Evolutionary conservation across 805 yeast genomes (phyloP).

Genomic region (Saturnispora silvae): DNA sequence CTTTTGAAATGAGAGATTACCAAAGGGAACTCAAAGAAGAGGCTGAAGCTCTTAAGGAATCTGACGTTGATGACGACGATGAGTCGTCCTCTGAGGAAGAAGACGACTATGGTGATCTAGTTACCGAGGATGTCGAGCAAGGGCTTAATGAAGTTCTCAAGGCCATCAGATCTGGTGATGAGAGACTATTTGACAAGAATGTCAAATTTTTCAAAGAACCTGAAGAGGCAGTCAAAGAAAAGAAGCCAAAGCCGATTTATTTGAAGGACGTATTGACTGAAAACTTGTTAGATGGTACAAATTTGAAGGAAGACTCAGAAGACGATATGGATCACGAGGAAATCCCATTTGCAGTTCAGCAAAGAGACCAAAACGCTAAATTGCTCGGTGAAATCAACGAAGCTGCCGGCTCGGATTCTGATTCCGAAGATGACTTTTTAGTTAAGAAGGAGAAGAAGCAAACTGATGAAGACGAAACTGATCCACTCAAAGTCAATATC

Average conservation of each 20-base stretch:
- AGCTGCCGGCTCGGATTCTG: conserved; percentile 42
- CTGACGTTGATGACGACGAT: too few species aligned
- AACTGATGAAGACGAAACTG: conserved; percentile 14
- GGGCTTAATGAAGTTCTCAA: conserved; percentile 64
- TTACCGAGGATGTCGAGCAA: conserved; percentile 75
- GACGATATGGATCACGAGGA: conserved; percentile 38
- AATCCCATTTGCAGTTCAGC: conserved; percentile 65
- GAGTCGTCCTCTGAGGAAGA: conserved; percentile 47
- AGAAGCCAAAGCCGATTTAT: conserved; percentile 59
- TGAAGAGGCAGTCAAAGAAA: conserved; percentile 43
- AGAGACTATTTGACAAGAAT: conserved; percentile 52
- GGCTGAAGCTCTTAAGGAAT: conserved; percentile 21
- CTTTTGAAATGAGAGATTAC: conserved; percentile 9
- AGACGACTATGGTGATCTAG: conserved; percentile 82
- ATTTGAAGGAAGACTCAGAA: conserved; percentile 43
- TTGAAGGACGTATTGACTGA: conserved; percentile 88
- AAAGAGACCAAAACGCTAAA: conserved; percentile 62
- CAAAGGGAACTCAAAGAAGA: conserved; percentile 14
- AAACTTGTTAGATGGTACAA: conserved; percentile 62
- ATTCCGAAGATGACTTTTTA: conserved; percentile 37
- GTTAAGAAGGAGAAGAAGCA: conserved; percentile 43
- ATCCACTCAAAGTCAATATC: conserved; percentile 21
- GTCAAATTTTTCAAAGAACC: conserved; percentile 64
- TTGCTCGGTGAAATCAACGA: conserved; percentile 69
- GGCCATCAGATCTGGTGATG: conserved; percentile 62